phyloP scores from a whole-genome alignment of 352 stramenopile species.

The Phytophthora boehmeriae region DNA sequence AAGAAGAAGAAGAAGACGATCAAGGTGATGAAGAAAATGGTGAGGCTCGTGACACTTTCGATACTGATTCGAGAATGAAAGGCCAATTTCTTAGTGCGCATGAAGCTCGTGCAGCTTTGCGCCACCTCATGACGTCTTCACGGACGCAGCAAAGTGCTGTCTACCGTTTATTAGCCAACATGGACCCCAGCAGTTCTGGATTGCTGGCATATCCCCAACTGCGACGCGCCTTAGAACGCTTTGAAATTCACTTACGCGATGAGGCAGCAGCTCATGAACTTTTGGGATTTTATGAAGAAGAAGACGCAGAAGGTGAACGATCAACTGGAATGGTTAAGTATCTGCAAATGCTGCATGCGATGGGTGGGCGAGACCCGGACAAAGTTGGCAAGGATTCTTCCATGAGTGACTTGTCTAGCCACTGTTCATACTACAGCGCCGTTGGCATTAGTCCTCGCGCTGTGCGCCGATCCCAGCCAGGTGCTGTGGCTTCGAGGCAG shows the following conservation, averaged over 20 bases:
- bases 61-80: constrained; percentile 4
- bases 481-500: constrained; percentile 20
- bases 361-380: constrained; percentile 69
- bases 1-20: constrained; percentile 45
- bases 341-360: constrained; percentile 62
- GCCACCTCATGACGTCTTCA: constrained; percentile 56
- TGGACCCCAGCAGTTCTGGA: constrained; percentile 61
- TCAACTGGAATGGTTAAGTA: constrained; percentile 61
- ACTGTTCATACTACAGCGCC: constrained; percentile 81
- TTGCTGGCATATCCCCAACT: constrained; percentile 64
- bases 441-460: constrained; percentile 67
- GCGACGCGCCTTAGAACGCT: constrained; percentile 59
- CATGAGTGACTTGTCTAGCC: constrained; percentile 74
- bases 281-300: constrained; percentile 54
- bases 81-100: constrained; percentile 41
- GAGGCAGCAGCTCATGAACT: constrained; percentile 48
- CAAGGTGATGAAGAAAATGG: constrained; percentile 16
- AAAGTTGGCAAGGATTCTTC: constrained; percentile 49
- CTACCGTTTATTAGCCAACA: constrained; percentile 67
- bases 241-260: constrained; percentile 49
- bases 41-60: constrained; percentile 23
- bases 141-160: constrained; percentile 48
- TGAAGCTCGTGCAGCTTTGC: constrained; percentile 53
- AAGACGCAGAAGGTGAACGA: constrained; percentile 53
- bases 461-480: constrained; percentile 32